Conservation (phyloP, 1,284 basidiomycete genomes). For the Ustilago tritici region DNA sequence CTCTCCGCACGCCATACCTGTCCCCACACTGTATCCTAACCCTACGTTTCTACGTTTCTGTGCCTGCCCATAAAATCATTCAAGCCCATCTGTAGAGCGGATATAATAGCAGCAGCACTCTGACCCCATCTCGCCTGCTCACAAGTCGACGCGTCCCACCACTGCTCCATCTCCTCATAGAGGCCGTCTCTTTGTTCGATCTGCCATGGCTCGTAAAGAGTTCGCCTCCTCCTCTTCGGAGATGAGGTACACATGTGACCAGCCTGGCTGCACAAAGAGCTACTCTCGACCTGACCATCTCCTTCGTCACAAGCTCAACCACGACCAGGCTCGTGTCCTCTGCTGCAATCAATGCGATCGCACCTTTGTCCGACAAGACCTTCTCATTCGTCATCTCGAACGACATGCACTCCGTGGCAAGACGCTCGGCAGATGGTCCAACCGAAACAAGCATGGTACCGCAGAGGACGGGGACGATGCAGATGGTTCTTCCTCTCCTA, state of each 20-base stretch:
- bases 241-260: constrained; percentile 54
- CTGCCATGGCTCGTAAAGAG: constrained; percentile 40
- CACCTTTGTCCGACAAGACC: constrained; percentile 60
- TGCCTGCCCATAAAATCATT: background rate
- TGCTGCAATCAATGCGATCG: constrained; percentile 58
- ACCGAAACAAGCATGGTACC: constrained; percentile 39
- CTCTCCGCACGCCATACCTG: too few species aligned
- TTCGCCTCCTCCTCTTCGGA: constrained; percentile 43
- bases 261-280: constrained; percentile 54
- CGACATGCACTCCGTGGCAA: constrained; percentile 54
- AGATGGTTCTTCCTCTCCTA: constrained; percentile 13
- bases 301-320: constrained; percentile 59
- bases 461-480: constrained; percentile 37
- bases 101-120: too few species aligned
- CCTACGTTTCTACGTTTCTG: too few species aligned
- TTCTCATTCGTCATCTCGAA: constrained; percentile 57
- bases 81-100: too few species aligned
- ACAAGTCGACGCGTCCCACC: too few species aligned
- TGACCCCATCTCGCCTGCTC: too few species aligned
- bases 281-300: constrained; percentile 60
- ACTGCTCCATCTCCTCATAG: background rate
- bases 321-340: constrained; percentile 51
- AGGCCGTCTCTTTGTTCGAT: background rate
- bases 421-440: constrained; percentile 59
- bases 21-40: too few species aligned